A percentile compares a stretch with the other conserved stretches of the same genome.
These are phyloP conservation scores for Coemansia sp. DNA, from an alignment of 192 early-diverging fungal genomes.

Conservation along the genomic window DNA sequence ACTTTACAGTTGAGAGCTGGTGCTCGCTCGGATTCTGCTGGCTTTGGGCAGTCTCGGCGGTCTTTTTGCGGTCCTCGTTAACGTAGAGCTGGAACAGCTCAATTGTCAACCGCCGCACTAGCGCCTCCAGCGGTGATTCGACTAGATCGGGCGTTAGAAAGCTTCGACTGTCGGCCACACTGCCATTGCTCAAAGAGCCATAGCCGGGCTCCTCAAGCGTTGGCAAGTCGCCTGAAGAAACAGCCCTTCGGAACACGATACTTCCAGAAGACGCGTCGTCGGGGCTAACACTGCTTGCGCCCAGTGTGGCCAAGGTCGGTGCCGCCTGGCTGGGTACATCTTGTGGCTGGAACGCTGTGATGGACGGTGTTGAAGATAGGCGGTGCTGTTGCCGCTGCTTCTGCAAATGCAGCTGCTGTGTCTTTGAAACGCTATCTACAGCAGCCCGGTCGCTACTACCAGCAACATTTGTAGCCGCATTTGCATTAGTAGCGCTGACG, in stretches of 20 bases:
- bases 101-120: slow-evolving; percentile 54
- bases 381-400: slow-evolving; percentile 15
- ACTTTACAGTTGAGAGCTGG: not conserved
- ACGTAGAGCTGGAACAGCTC: slow-evolving; percentile 60
- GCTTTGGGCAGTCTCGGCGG: not conserved
- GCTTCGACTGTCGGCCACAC: slow-evolving; percentile 18
- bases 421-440: slow-evolving; percentile 1
- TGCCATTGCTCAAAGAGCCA: not conserved
- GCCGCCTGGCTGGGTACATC: not conserved
- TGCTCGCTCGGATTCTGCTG: slow-evolving; percentile 8
- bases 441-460: not conserved
- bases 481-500: slow-evolving; percentile 2
- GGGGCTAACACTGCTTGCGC: slow-evolving; percentile 1
- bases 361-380: not conserved
- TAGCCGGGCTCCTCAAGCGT: slow-evolving; percentile 32
- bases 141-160: slow-evolving; percentile 56
- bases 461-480: not conserved
- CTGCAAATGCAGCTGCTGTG: not conserved
- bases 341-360: not conserved
- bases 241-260: slow-evolving; percentile 52
- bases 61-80: slow-evolving; percentile 52
- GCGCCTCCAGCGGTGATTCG: slow-evolving; percentile 57
- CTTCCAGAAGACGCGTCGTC: slow-evolving; percentile 18
- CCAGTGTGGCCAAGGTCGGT: not conserved
- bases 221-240: slow-evolving; percentile 57